Percentiles rank a stretch among this genome's conserved stretches.
Evolutionary conservation across 352 stramenopile species (phyloP).

Genomic region (Phytophthora litchii): DNA sequence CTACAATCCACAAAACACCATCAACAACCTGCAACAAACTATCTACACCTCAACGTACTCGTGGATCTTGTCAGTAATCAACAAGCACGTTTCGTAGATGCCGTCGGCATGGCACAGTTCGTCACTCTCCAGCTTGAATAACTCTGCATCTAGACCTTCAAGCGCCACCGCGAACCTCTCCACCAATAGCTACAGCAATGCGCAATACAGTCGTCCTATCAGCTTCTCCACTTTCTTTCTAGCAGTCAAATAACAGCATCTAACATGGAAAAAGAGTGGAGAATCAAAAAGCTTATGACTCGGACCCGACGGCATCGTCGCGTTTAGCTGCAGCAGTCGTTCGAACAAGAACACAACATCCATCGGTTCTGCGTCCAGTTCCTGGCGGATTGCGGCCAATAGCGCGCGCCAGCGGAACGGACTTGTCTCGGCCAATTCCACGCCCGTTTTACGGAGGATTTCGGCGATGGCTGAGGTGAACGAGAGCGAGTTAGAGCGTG

Average conservation of each 20-base stretch:
- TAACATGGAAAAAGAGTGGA: constrained; percentile 69
- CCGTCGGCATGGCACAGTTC: constrained; percentile 62
- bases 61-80: constrained; percentile 55
- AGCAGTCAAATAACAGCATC: not conserved
- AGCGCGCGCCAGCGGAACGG: constrained; percentile 56
- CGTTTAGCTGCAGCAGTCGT: constrained; percentile 59
- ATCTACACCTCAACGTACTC: constrained; percentile 29
- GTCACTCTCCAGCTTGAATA: constrained; percentile 79
- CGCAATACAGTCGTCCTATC: not conserved
- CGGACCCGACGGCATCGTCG: constrained; percentile 36
- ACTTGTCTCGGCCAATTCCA: constrained; percentile 49
- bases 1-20: constrained; percentile 10
- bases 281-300: constrained; percentile 57
- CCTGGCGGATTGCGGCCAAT: constrained; percentile 51
- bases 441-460: constrained; percentile 52
- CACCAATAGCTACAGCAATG: constrained; percentile 51
- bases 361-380: constrained; percentile 46
- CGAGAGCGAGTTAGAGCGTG: not conserved
- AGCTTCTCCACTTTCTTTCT: not conserved
- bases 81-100: constrained; percentile 53
- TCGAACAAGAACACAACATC: constrained; percentile 76
- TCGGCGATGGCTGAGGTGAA: constrained; percentile 40
- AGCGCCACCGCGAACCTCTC: constrained; percentile 65
- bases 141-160: constrained; percentile 51
- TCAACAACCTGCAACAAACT: not conserved